Base-by-base conservation (phyloP, 768 basidiomycete genomes). In the Mycena haematopus region DNA sequence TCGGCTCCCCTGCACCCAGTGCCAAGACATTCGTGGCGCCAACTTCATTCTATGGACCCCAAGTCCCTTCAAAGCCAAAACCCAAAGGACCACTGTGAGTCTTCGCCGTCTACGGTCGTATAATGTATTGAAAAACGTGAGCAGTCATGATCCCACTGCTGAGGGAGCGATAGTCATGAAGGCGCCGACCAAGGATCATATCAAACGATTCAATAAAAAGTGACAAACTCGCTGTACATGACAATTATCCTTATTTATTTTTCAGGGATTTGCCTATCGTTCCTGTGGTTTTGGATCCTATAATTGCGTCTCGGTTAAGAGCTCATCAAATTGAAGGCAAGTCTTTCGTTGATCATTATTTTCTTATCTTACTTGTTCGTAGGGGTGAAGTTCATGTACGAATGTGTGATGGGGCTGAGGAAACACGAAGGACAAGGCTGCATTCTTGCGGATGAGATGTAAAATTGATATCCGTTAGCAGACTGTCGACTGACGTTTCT, bases 381-480 rank as follows among this genome's bases (percentile, higher is more conserved):
- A 90, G 90, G 93, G 31, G 83, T 94, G 35, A 84, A 86, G 72
- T 99, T 99, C 75, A 78, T 99, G 79, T 99, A 99, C 71, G 93
- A 96, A 71, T 93, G 90, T 70, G 91, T 96, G 19, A 98, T 98
- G 95, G 96, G 95, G 11, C 78, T 97, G 70, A 84, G 92, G 56
- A 91, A 88, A 73, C 92, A 94, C 64, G 94, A 96, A 74, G 92
- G 94, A 1, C 87, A 92, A 71, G 96, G 96, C 1, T 96, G 94
- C 69, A 97, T 99, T 66, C 83, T 99, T 35, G 97, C 96, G 2
- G 97, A 99, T 75, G 97, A 99, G 70, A 96, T 97, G 95, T 93
- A 65, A 52, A 73, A 56, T 15, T 35, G 29, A 44, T 35, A 10
- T 24, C 10, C 35, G 75, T 54, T 50, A 51, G 22, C 51, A 22